Evolutionary conservation across 2,329 filamentous ascomycete species (phyloP).

Genomic region (Ceratocystis variospora): DNA sequence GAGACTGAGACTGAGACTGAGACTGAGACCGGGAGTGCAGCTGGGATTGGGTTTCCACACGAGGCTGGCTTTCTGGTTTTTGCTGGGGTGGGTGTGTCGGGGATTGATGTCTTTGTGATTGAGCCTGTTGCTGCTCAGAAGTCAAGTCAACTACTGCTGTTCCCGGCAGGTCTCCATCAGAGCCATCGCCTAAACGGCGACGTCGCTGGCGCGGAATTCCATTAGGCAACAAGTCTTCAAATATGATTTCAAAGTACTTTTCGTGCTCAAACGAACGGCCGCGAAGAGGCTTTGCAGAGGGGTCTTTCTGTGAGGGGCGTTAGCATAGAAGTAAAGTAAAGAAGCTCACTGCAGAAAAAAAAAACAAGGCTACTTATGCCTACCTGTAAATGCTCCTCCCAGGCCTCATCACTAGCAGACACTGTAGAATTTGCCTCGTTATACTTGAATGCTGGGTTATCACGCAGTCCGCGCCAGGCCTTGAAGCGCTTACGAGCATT

Average conservation of each 20-base stretch:
- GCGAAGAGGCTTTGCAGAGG: constrained; percentile 42
- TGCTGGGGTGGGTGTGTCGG: constrained; percentile 16
- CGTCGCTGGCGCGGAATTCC: constrained; percentile 15
- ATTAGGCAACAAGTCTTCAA: constrained; percentile 39
- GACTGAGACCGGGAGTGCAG: background rate
- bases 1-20: background rate
- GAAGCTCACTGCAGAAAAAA: background rate
- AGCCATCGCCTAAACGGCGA: constrained; percentile 1
- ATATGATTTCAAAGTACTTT: constrained; percentile 46
- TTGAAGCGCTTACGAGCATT: constrained; percentile 50
- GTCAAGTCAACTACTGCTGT: background rate
- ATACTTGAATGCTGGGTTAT: constrained; percentile 44
- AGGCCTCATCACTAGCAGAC: constrained; percentile 43
- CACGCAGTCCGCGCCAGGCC: constrained; percentile 45
- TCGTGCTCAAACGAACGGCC: constrained; percentile 47
- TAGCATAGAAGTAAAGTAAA: background rate
- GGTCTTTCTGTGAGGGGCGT: constrained; percentile 35
- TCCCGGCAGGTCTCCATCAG: background rate
- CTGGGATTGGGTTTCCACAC: background rate
- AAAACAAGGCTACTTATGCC: constrained; percentile 21
- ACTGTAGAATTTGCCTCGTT: constrained; percentile 38
- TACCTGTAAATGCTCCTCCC: constrained; percentile 44
- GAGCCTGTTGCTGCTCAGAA: background rate
- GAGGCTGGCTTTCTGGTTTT: background rate
- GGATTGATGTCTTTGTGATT: constrained; percentile 20